Base-by-base conservation (phyloP, 371 early-diverging fungal genomes). In the Mucor velutinosus region DNA sequence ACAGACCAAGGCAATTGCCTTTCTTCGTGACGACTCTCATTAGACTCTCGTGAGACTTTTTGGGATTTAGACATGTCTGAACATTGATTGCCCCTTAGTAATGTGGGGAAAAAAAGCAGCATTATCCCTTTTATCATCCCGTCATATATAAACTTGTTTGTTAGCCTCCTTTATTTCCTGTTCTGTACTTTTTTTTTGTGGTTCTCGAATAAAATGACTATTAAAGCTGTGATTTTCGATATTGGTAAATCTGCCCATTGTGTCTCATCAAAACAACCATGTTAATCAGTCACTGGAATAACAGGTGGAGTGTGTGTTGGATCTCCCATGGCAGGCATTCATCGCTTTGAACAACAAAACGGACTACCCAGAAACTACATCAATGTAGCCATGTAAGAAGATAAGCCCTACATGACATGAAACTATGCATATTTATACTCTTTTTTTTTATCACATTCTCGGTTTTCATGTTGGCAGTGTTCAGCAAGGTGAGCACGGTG, bases 271-370 rank as follows among this genome's bases (percentile, higher is more conserved):
- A 33, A 21, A 11, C 5, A 21, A 30, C 10, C 25, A 57, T 12
- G 6, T 1, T 27, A 12, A 43, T 6, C n/a, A 39, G 6, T 0
- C 12, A 27, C 37, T 58, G 6, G 8, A 39, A 33, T 7, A 10
- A 51, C 21, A 83, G 94, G 94, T 63, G 95, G 95, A 33, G 94
- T 94, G 1, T 89, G 91, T 64, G 93, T 93, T 29, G 86, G 90
- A 21, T 92, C 92, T 27, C 95, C 95, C 30, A 89, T 94, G 72
- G 85, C 88, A 35, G 94, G 92, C 7, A 92, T 94, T 62, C 84
- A 88, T 39, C 70, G 74, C 25, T 94, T 84, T 64, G 95, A 95
- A 74, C 71, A 76, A 58, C 67, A 83, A 62, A 72, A 85, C 61
- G 83, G 82, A 8, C 74, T 95, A n/a, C 95, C 95, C 3, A 74